These are phyloP conservation scores for Paragyromitra xinjiangensis DNA, from an alignment of 495 filamentous ascomycete genomes.

Conservation along the genomic window DNA sequence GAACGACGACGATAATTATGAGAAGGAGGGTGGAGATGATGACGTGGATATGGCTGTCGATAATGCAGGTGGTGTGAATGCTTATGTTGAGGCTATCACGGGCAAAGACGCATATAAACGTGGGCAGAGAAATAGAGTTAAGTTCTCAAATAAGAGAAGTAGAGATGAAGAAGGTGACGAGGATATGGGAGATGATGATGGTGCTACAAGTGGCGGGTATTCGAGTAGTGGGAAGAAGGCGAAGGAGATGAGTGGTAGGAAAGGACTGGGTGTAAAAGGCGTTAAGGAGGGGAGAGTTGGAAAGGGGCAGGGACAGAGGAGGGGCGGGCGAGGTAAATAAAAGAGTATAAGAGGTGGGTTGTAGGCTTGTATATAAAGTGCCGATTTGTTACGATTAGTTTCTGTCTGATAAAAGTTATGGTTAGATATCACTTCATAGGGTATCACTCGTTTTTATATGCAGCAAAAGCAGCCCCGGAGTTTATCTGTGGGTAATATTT, in stretches of 20 bases:
- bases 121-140: conserved; percentile 84
- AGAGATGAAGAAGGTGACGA: conserved; percentile 68
- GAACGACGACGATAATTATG: conserved; percentile 59
- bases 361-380: conserved; percentile 18
- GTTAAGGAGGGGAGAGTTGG: conserved; percentile 52
- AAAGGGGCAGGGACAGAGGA: conserved; percentile 47
- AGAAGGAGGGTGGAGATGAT: conserved; percentile 60
- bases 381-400: conserved; percentile 7
- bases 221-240: conserved; percentile 43
- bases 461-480: no score
- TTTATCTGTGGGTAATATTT: no score
- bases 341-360: neutral
- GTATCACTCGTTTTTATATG: conserved; percentile 20
- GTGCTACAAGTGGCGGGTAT: conserved; percentile 55
- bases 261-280: conserved; percentile 46
- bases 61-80: conserved; percentile 75
- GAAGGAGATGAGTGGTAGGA: conserved; percentile 50
- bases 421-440: neutral
- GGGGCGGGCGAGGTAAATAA: conserved; percentile 25
- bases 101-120: conserved; percentile 82
- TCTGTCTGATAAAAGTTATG: conserved; percentile 1
- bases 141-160: conserved; percentile 77
- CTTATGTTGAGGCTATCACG: conserved; percentile 89
- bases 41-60: conserved; percentile 67
- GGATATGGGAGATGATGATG: conserved; percentile 72